Conservation (phyloP, 2,329 filamentous ascomycete genomes). For the Hymenoscyphus fraxineus region DNA sequence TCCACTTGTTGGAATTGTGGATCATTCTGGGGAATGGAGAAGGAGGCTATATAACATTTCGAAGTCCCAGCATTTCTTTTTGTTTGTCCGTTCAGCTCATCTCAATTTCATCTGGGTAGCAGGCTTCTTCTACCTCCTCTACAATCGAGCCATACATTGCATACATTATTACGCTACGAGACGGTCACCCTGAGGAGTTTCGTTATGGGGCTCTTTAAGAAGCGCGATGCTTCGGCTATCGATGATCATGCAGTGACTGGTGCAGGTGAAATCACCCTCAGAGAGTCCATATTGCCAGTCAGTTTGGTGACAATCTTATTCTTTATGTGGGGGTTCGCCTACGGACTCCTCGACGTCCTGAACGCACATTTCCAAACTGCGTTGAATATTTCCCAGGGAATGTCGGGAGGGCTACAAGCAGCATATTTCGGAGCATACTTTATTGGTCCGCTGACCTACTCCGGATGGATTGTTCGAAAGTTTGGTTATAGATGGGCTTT, state of each 20-base stretch:
- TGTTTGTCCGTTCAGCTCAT: background rate
- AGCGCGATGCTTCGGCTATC: slow-evolving; percentile 49
- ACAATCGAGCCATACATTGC: background rate
- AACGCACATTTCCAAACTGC: slow-evolving; percentile 55
- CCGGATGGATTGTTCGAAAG: slow-evolving; percentile 67
- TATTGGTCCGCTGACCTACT: slow-evolving; percentile 59
- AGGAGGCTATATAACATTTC: slow-evolving; percentile 1
- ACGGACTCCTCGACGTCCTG: slow-evolving; percentile 77
- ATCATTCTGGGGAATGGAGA: background rate
- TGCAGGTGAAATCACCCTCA: slow-evolving; percentile 58
- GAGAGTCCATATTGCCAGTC: slow-evolving; percentile 54
- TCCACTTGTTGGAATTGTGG: background rate
- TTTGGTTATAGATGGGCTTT: slow-evolving; percentile 76
- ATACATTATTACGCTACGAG: background rate
- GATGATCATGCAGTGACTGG: slow-evolving; percentile 65
- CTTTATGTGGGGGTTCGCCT: slow-evolving; percentile 85
- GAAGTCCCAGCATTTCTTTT: background rate
- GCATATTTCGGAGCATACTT: slow-evolving; percentile 72
- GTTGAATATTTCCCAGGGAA: slow-evolving; percentile 56
- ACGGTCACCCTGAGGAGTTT: background rate
- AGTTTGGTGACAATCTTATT: slow-evolving; percentile 68
- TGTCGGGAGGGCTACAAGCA: slow-evolving; percentile 62
- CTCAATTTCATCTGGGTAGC: background rate
- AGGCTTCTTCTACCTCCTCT: background rate
- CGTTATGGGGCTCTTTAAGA: background rate